phyloP scores from a whole-genome alignment of 176 grass and related monocot genomes.

The Avena sativa region DNA sequence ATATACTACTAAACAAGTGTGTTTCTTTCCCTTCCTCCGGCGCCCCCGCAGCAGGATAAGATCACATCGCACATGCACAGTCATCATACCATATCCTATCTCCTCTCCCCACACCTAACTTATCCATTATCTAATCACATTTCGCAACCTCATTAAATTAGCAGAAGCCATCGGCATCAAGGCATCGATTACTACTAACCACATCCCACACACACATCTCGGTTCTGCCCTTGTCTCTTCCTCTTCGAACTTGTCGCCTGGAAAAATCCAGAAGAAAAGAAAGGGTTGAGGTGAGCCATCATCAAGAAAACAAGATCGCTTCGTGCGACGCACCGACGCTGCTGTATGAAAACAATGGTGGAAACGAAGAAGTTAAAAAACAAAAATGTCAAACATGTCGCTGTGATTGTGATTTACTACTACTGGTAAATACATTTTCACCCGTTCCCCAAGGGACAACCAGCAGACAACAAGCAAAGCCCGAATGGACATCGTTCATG shows the following conservation, averaged over 20 bases:
- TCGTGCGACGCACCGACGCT: constrained; percentile 26
- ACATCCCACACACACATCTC: background rate
- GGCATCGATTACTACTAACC: constrained; percentile 6
- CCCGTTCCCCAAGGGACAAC: background rate
- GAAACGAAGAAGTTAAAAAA: background rate
- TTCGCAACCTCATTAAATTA: background rate
- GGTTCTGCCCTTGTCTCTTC: background rate
- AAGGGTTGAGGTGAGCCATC: background rate
- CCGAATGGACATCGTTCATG: background rate
- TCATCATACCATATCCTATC: constrained; percentile 32
- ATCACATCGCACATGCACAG: constrained; percentile 53
- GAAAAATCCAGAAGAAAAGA: background rate
- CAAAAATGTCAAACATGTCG: constrained; percentile 9
- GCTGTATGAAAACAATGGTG: constrained; percentile 22
- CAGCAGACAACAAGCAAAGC: background rate
- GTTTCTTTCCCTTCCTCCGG: too few species aligned
- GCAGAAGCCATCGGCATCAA: background rate
- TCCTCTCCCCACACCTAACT: constrained; percentile 5
- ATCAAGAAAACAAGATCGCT: background rate
- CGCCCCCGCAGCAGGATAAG: constrained; percentile 54
- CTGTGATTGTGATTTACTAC: constrained; percentile 4
- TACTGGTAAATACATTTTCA: background rate
- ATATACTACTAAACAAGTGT: background rate
- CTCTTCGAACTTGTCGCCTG: constrained; percentile 29
- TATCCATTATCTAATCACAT: constrained; percentile 38